Base-by-base conservation (phyloP, 495 filamentous ascomycete genomes). In the Aspergillus avenaceus region DNA sequence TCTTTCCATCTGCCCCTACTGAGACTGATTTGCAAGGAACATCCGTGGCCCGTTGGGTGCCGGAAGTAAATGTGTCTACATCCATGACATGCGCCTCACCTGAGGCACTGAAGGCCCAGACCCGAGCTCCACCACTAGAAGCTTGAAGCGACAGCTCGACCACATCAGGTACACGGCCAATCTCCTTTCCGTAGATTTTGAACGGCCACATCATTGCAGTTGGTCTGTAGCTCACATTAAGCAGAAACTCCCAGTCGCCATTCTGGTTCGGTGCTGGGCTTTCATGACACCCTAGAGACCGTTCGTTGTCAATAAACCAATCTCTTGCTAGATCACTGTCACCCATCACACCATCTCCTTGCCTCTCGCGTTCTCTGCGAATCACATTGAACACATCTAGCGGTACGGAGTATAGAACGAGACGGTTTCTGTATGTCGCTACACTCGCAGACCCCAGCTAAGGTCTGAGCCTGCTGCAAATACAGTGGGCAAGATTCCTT, bases 391-490 rank as follows among this genome's bases (percentile, higher is more conserved):
- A 83, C 2, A 81, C 61, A 61, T 89, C 85, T 0, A 77, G 60
- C 0, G 86, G 84, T 8, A 90, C 66, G 8, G 77, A 80, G 56
- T 83, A 90, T 0, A 90, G 59, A 34, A 80, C 73, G 14, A 89
- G 63, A 7, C 56, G 58, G 31, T 76, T 67, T 6, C 71, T 70
- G 50, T 79, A 87, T 1, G 67, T 81, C 7, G 78, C 86, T 3
- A 80, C n/a, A 90, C 66, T 4, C 84, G 71, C 1, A 83, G 70
- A 23, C 86, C 84, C 71, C 76, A 80, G 16, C 57, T 63, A n/a
- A 85, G 62, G 45, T 87, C 80, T 1, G 73, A 69, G n/a, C 77
- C 82, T 14, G 74, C 75, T 7, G 75, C 71, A 64, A 87, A 90
- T 5, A 78, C 61, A 5, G 67, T 69, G 0, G 79, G 79, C 11